Base-by-base conservation (phyloP, 495 filamentous ascomycete species). In the Aspergillus indologenus region DNA sequence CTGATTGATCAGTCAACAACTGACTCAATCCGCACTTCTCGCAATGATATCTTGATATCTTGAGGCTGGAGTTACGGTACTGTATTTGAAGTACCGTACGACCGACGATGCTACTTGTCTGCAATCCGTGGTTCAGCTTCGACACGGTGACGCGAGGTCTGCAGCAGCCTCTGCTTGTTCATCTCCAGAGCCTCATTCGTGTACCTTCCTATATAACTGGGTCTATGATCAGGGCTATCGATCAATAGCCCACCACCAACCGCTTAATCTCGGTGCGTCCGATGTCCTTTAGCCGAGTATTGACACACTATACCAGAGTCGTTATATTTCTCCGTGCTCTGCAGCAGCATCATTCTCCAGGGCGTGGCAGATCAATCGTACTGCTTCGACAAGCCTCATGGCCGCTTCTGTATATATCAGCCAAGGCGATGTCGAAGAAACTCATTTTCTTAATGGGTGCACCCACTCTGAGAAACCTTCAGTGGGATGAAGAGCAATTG, bases 371-470 rank as follows among this genome's bases (percentile, higher is more conserved):
- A 40, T 14, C 12, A 7, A 15, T 40, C 34, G 34, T 14, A 40
- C 34, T 40, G 34, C 12, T 14, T 40, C 34, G 34, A 14, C 34
- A 51, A 18, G 24, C 23, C 29, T 18, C 45, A 64, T 62, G 59
- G 47, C 53, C 44, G 40, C 22, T 20, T 34, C 20, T 1, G 24
- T 7, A 9, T 47, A 15, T n/a, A 44, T 22, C 15, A 20, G n/a
- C 21, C 19, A 11, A 53, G 22, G 47, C 18, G 11, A 85, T 84
- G 83, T 61, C 77, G 54, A 57, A 47, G 58, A 81, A 77, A 59
- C 62, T 79, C 44, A 71, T 87, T 49, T 82, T 90, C 53, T 75
- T 89, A 43, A 70, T 83, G 58, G 88, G 88, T 7, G 85, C 87
- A 18, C 88, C 88, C 23, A 76, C 82, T 22, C 62, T 65, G 19